Base-by-base conservation (phyloP, 257 asterid species). In the Capsicum chinense region DNA sequence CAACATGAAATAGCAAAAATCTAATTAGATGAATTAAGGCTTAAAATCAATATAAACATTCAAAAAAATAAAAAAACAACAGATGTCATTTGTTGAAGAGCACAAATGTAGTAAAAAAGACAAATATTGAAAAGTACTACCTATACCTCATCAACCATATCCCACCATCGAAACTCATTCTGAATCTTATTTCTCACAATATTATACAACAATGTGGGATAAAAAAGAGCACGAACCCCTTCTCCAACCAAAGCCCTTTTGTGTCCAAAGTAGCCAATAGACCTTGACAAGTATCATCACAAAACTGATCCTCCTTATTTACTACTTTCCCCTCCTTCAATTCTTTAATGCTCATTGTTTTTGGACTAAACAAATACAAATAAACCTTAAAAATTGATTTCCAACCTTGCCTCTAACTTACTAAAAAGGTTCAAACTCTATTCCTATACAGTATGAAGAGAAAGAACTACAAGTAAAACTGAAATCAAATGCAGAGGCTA, bases 91-190 rank as follows among this genome's bases (percentile, higher is more conserved):
- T 81, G 13, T 10, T 48, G 42, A 73, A 42, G 16, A 48, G 57
- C 15, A 39, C 42, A 39, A 39, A 39, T 9, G 15, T 10, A 80
- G 44, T 9, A 15, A 79, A 57, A 85, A 66, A 50, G 56, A 79
- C 5, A 62, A 56, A 76, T 37, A 54, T 26, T 56, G 6, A 15
- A 1, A 14, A 56, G 54, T 47, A 76, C 16, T 56, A 84, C 4
- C 15, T 57, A 60, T 92, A 94, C 99, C 99, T 95, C 95, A 81
- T 95, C 96, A 83, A 95, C 96, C 87, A 93, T 89, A 89, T 95
- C 99, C 99, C 98, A 95, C 99, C 99, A 95, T 12, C 91, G 97
- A 85, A 95, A 95, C 90, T 94, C 98, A 5, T 98, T 13, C 85
- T 95, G 94, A 84, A 95, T 86, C 93, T 91, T 94, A 85, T 95